Conservation (phyloP, 2,329 filamentous ascomycete genomes). For the Periconia sp. region DNA sequence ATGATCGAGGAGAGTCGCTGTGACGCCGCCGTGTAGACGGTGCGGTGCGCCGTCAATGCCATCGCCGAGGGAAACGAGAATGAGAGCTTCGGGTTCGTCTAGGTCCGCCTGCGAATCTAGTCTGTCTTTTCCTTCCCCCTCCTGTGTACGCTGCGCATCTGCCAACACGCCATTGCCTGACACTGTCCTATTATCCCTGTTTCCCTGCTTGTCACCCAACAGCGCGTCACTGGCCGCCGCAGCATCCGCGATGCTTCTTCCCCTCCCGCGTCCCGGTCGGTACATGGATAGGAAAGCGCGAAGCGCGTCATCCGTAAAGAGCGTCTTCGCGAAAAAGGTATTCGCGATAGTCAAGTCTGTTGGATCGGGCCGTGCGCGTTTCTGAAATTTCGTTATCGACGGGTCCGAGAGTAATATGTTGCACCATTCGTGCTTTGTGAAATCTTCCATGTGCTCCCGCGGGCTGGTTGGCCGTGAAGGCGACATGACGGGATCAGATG, state of each 20-base stretch:
- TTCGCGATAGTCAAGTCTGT: slow-evolving; percentile 20
- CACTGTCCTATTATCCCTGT: not conserved
- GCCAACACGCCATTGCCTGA: not conserved
- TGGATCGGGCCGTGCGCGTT: slow-evolving; percentile 14
- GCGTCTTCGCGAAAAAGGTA: slow-evolving; percentile 26
- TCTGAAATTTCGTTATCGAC: slow-evolving; percentile 22
- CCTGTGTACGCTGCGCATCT: slow-evolving; percentile 7
- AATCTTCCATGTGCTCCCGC: slow-evolving; percentile 31
- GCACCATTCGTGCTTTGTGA: slow-evolving; percentile 33
- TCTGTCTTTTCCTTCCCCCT: slow-evolving; percentile 17
- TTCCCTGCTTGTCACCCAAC: slow-evolving; percentile 1
- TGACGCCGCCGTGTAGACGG: slow-evolving; percentile 34
- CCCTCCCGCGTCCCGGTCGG: slow-evolving; percentile 15
- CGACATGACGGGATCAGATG: too few relatives aligned
- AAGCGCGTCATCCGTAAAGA: slow-evolving; percentile 29
- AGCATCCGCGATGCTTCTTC: slow-evolving; percentile 9
- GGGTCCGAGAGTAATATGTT: slow-evolving; percentile 29
- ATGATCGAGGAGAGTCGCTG: slow-evolving; percentile 31
- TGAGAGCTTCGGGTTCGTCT: slow-evolving; percentile 23
- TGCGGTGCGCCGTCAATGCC: slow-evolving; percentile 27
- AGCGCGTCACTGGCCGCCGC: slow-evolving; percentile 12
- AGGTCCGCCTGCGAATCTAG: slow-evolving; percentile 8
- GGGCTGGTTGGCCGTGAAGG: not conserved
- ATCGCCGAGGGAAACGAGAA: slow-evolving; percentile 25
- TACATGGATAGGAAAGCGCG: slow-evolving; percentile 32